Evolutionary conservation across 2,329 filamentous ascomycete species (phyloP).

Genomic region (Emericellopsis atlantica): DNA sequence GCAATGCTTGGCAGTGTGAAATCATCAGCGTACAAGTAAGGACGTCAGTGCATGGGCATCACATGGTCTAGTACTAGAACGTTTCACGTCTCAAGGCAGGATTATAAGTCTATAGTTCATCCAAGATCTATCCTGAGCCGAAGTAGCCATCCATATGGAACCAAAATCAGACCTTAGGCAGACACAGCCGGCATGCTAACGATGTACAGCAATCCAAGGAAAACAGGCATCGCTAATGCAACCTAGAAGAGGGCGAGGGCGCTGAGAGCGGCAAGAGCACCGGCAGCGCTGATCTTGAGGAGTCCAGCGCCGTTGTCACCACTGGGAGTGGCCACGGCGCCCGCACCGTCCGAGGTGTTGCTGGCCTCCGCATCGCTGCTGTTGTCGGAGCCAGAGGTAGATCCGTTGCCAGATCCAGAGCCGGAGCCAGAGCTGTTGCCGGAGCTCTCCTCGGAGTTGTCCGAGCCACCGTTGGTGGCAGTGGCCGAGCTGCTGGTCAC

Average conservation of each 20-base stretch:
- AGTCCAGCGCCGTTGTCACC: not conserved
- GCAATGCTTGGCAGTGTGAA: too few species aligned
- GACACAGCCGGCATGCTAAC: not conserved
- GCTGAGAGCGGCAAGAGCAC: slow-evolving; percentile 1
- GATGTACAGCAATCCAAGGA: not conserved
- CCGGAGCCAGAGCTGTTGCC: not conserved
- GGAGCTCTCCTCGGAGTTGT: not conserved
- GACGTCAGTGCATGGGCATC: too few species aligned
- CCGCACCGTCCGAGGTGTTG: not conserved
- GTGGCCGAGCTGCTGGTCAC: slow-evolving; percentile 1
- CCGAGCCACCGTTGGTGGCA: not conserved
- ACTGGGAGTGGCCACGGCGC: not conserved
- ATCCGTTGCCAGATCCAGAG: not conserved
- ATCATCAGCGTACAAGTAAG: too few species aligned
- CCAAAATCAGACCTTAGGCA: not conserved
- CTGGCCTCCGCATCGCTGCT: not conserved
- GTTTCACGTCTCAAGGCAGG: not conserved
- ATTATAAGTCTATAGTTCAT: not conserved
- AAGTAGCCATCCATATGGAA: not conserved
- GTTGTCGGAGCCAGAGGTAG: not conserved
- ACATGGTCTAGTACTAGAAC: too few species aligned
- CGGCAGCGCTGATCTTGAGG: slow-evolving; percentile 2
- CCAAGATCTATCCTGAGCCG: not conserved
- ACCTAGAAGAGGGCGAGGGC: slow-evolving; percentile 3
- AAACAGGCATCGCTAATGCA: not conserved